Percentiles rank a stretch among this genome's conserved stretches.
Evolutionary conservation across 1,284 basidiomycete genomes (phyloP).

Genomic region (Irpex rosettiformis): DNA sequence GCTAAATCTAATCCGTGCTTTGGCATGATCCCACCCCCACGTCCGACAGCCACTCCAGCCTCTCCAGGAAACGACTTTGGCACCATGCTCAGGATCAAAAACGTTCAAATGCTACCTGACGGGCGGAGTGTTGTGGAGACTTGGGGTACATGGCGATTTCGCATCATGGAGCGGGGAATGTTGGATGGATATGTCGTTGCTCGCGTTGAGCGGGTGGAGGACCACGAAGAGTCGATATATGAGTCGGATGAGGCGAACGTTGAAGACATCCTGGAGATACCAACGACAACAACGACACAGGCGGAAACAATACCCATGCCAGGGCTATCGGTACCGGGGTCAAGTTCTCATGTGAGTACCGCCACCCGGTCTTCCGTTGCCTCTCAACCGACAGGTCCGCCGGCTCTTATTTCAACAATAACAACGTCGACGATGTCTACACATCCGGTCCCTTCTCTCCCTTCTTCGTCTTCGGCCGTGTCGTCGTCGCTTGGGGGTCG

Average conservation of each 20-base stretch:
- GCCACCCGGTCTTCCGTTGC: neutral
- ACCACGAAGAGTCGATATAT: conserved; percentile 48
- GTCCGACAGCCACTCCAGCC: conserved; percentile 23
- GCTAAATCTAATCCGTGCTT: conserved; percentile 73
- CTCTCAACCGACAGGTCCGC: neutral
- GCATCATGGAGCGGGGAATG: conserved; percentile 76
- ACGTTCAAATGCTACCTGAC: conserved; percentile 85
- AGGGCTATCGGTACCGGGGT: neutral
- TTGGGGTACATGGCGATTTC: conserved; percentile 81
- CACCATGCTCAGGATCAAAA: conserved; percentile 89
- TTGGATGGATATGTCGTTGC: conserved; percentile 91
- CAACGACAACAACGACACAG: neutral
- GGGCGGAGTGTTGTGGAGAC: conserved; percentile 90
- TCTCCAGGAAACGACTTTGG: conserved; percentile 71
- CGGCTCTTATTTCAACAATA: neutral
- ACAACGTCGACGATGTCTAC: neutral
- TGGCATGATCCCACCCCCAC: conserved; percentile 84
- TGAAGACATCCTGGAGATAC: conserved; percentile 23
- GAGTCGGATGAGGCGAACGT: conserved; percentile 43
- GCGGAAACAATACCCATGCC: too few species aligned
- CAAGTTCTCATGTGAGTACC: neutral
- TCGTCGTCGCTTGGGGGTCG: neutral
- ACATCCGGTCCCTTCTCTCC: neutral
- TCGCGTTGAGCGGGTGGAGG: conserved; percentile 70
- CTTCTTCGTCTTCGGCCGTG: neutral